A percentile compares a stretch with the other conserved stretches of the same genome.
phyloP scores from a whole-genome alignment of 202 grass and related monocot genomes.

The Saccharum hybrid region DNA sequence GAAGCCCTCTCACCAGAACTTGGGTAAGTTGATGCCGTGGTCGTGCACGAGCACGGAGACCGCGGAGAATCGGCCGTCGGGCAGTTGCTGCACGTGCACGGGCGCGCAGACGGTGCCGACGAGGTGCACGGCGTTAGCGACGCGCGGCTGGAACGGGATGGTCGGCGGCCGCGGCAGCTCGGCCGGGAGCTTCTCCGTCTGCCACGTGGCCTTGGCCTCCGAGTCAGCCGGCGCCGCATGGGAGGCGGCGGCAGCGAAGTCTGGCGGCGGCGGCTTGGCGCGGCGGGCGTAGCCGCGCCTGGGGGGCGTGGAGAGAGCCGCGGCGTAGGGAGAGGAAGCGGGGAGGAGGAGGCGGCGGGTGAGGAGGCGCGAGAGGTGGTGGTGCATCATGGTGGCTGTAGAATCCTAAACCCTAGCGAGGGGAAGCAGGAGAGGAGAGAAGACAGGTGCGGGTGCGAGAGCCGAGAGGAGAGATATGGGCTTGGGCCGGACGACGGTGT shows the following conservation, averaged over 20 bases:
- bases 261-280: slow-evolving; percentile 36
- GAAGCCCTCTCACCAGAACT: slow-evolving; percentile 76
- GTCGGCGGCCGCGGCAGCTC: slow-evolving; percentile 51
- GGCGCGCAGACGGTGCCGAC: slow-evolving; percentile 68
- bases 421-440: no score
- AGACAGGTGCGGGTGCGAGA: no score
- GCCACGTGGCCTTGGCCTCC: slow-evolving; percentile 16
- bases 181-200: slow-evolving; percentile 34
- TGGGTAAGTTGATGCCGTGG: slow-evolving; percentile 40
- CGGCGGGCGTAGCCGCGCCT: slow-evolving; percentile 39
- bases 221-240: neutral
- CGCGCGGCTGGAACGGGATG: slow-evolving; percentile 73
- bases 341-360: neutral
- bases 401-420: no score
- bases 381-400: no score
- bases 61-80: slow-evolving; percentile 60
- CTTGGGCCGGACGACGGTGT: no score
- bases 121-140: slow-evolving; percentile 68
- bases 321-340: neutral
- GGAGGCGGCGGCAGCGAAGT: no score
- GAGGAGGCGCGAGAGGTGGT: slow-evolving; percentile 49
- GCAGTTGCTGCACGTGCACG: slow-evolving; percentile 57
- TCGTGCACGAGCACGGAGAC: slow-evolving; percentile 74
- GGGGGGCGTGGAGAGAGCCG: slow-evolving; percentile 45
- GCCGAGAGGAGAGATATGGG: no score